A percentile compares a stretch with the other conserved stretches of the same genome.
Conservation (phyloP, 176 grass and related monocot genomes). For the Chrysopogon serrulatus region DNA sequence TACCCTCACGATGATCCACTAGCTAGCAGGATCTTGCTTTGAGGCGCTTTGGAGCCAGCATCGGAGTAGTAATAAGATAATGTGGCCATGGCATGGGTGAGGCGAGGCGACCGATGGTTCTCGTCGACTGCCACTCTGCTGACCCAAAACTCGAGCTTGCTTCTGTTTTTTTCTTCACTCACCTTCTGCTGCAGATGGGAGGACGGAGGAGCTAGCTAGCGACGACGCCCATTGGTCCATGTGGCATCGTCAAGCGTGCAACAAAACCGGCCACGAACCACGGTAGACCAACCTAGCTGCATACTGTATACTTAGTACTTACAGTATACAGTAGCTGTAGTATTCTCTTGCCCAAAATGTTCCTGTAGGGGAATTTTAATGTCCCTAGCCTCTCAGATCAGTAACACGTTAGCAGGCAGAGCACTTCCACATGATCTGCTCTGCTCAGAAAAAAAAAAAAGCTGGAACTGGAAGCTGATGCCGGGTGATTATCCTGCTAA, state of each 20-base stretch:
- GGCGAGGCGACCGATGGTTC: neutral
- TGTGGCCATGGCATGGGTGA: neutral
- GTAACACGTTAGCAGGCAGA: neutral
- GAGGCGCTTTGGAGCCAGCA: constrained; percentile 4
- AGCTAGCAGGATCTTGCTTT: constrained; percentile 21
- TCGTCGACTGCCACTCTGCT: neutral
- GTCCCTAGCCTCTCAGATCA: too few species aligned
- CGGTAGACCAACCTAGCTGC: too few species aligned
- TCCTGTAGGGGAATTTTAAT: too few species aligned
- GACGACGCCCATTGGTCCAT: neutral
- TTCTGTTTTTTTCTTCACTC: neutral
- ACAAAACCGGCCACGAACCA: too few species aligned
- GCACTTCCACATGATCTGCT: neutral
- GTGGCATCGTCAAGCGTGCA: too few species aligned
- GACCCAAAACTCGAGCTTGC: neutral
- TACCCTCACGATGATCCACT: neutral
- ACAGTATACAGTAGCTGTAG: too few species aligned
- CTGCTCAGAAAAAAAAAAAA: neutral
- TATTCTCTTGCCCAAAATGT: too few species aligned
- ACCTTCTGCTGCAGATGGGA: neutral
- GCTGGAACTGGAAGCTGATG: neutral
- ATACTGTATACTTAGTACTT: too few species aligned
- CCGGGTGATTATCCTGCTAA: neutral
- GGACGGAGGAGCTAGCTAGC: neutral
- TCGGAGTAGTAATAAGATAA: neutral